Conservation (phyloP, 805 yeast genomes). For the Myxozyma udenii region DNA sequence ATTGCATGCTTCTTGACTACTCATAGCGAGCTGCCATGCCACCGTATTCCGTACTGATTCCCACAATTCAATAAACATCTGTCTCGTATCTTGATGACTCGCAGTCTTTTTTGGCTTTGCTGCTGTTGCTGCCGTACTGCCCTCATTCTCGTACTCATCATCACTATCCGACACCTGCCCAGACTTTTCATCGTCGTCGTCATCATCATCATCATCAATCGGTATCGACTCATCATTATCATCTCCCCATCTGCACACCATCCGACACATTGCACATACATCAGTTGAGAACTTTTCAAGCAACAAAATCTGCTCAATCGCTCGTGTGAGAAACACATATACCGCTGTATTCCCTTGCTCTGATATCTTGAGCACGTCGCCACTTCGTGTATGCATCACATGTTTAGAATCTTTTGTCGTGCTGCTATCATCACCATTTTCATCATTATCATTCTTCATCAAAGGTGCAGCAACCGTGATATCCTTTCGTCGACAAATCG, state of each 20-base stretch:
- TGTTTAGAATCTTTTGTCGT: not conserved
- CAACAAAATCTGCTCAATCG: conserved; percentile 10
- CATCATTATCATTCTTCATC: not conserved
- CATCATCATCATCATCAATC: too few relatives aligned
- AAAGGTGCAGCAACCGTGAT: conserved; percentile 4
- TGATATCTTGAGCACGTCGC: not conserved
- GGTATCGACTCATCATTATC: not conserved
- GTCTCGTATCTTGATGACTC: not conserved
- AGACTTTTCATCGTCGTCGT: too few relatives aligned
- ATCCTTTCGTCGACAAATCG: conserved; percentile 22
- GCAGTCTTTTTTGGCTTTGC: too few relatives aligned
- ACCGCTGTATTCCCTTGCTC: not conserved
- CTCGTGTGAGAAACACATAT: conserved; percentile 9
- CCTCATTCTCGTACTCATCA: too few relatives aligned
- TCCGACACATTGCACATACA: conserved; percentile 1
- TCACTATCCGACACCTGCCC: too few relatives aligned
- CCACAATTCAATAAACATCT: conserved; percentile 8
- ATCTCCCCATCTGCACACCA: not conserved
- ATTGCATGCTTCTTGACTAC: not conserved
- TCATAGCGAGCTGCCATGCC: conserved; percentile 13
- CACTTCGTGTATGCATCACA: not conserved
- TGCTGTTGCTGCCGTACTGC: too few relatives aligned
- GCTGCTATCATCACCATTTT: not conserved
- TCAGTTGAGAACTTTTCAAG: conserved; percentile 12
- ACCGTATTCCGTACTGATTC: conserved; percentile 10